Evolutionary conservation across 805 yeast genomes (phyloP).

Genomic region (Nakazawaea ernobii): DNA sequence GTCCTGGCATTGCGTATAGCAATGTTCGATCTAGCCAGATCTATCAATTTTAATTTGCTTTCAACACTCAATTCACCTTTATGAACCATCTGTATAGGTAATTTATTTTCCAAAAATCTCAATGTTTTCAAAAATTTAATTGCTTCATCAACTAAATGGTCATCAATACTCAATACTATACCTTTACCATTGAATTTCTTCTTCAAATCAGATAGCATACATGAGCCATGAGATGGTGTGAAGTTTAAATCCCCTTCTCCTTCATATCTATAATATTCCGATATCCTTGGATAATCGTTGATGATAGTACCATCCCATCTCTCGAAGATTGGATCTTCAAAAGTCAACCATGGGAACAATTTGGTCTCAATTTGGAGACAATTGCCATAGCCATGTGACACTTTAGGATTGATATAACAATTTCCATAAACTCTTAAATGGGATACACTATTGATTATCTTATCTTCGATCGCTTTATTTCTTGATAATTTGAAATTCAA

Average conservation of each 20-base stretch:
- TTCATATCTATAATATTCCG: slow-evolving; percentile 14
- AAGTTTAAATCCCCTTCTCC: slow-evolving; percentile 6
- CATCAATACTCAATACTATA: slow-evolving; percentile 46
- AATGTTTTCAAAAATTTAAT: slow-evolving; percentile 41
- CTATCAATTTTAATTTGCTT: slow-evolving; percentile 28
- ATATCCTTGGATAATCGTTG: slow-evolving; percentile 24
- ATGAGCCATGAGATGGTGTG: slow-evolving; percentile 7
- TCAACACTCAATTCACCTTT: slow-evolving; percentile 31
- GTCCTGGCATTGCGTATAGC: slow-evolving; percentile 13
- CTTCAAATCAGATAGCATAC: slow-evolving; percentile 25
- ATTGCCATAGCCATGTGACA: not conserved
- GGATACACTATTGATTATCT: slow-evolving; percentile 2
- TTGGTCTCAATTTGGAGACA: slow-evolving; percentile 27
- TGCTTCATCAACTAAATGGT: slow-evolving; percentile 40
- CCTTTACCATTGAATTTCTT: slow-evolving; percentile 38
- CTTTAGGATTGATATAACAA: slow-evolving; percentile 3
- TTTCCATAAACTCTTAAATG: slow-evolving; percentile 10
- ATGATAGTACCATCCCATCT: slow-evolving; percentile 30
- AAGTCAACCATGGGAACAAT: slow-evolving; percentile 36
- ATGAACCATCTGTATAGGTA: slow-evolving; percentile 46
- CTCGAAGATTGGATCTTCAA: slow-evolving; percentile 31
- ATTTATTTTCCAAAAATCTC: slow-evolving; percentile 40
- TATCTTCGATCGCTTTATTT: slow-evolving; percentile 5
- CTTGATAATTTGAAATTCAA: slow-evolving; percentile 3
- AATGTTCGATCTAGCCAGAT: slow-evolving; percentile 27